Evolutionary conservation across 1,284 basidiomycete species (phyloP), one percentile per base, ranked within the genome.

Genomic region (Sporisorium sorghi): DNA sequence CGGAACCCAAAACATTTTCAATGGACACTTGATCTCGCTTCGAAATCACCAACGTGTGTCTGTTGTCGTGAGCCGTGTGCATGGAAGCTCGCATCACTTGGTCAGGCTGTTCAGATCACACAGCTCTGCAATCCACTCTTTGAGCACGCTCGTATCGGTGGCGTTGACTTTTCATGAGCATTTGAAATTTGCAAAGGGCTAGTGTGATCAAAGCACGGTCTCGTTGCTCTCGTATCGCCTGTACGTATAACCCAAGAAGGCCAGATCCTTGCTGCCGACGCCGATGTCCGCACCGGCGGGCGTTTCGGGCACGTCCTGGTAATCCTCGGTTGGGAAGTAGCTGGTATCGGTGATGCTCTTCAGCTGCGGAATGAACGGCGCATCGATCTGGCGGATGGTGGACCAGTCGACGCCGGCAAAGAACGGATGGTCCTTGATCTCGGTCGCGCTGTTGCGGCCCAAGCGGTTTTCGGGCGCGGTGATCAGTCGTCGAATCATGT

Each of bases 371-470:
- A 98, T 93, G 84, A 97, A 98, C 0, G 96, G 96, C 26, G 94
- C 93, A 77, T 96, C 93, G 71, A 98, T 97, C 72, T 92, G 89
- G 37, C 95, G 90, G 83, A 99, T 91, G 4, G 90, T 89, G 30
- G 88, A 87, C 95, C 95, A 99, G 86, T 97, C 95, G 23, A 96
- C 96, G 37, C 96, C 96, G 78, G 91, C 93, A 87, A 98, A 98
- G 69, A 98, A 98, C 2, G 93, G 90, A 86, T 99, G 96, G 11
- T 89, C 88, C 86, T 96, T 97, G 86, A 97, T 91, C 85, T 97
- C 92, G 42, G 92, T 91, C 43, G 93, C 91, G 37, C 77, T 79
- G 56, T 87, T 90, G 50, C 82, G 71, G 2, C 86, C 86, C 39
- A 97, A 85, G 63, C 96, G 89, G 51, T 89, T 86, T 68, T 93